These are phyloP conservation scores for Carex scoparia DNA, from an alignment of 176 grass and related monocot species.

Conservation along the genomic window DNA sequence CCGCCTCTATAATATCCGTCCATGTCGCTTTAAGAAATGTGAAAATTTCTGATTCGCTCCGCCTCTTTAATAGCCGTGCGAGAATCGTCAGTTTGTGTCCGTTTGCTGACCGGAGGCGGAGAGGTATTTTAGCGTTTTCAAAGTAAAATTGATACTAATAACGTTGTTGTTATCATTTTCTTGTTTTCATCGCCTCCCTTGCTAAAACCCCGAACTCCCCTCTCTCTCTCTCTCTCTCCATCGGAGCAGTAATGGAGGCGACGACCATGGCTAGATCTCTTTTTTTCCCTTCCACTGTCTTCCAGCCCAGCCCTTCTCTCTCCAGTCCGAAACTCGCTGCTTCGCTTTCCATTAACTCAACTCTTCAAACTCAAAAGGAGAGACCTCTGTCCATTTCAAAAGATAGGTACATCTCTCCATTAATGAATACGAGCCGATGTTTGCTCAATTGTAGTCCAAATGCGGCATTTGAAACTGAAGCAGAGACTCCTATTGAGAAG, in stretches of 20 bases:
- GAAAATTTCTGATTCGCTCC: too few species aligned
- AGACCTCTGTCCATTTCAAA: slow-evolving; percentile 17
- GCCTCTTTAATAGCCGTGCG: too few species aligned
- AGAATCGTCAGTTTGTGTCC: too few species aligned
- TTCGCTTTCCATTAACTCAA: not conserved
- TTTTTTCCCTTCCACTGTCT: slow-evolving; percentile 1
- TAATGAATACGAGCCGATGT: not conserved
- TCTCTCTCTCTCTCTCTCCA: too few species aligned
- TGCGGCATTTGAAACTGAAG: slow-evolving; percentile 13
- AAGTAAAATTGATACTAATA: too few species aligned
- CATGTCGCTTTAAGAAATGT: too few species aligned
- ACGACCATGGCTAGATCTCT: slow-evolving; percentile 33
- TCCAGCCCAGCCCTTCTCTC: not conserved
- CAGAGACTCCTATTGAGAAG: slow-evolving; percentile 35
- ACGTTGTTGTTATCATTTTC: not conserved
- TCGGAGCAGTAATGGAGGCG: slow-evolving; percentile 24
- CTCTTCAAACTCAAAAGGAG: not conserved
- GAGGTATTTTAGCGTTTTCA: too few species aligned
- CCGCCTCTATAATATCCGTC: too few species aligned
- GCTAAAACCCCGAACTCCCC: too few species aligned
- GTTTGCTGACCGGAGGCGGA: too few species aligned
- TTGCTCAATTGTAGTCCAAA: slow-evolving; percentile 18
- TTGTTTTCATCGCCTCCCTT: slow-evolving; percentile 18
- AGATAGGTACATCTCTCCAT: not conserved
- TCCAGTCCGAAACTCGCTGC: not conserved